Conservation (phyloP, 1,284 basidiomycete genomes). For the Peniophora sp. region DNA sequence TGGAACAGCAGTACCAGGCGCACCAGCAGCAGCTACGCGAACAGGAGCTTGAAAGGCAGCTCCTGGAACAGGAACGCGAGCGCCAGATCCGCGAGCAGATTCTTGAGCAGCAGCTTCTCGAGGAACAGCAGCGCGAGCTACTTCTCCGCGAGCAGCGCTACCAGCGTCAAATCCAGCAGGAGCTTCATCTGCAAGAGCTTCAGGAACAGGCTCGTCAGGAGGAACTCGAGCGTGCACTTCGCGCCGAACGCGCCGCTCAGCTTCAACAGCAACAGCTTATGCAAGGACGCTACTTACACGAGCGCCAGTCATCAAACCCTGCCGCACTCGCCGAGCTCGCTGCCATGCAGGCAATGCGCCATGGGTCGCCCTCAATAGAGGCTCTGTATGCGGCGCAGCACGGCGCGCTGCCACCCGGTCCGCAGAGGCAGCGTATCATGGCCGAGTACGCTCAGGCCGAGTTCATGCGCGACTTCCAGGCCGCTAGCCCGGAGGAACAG, state of each 20-base stretch:
- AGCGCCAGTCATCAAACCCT: slow-evolving; percentile 29
- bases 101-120: slow-evolving; percentile 48
- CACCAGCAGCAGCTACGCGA: slow-evolving; percentile 30
- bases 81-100: slow-evolving; percentile 29
- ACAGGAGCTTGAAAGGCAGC: slow-evolving; percentile 24
- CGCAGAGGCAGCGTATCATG: slow-evolving; percentile 43
- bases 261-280: slow-evolving; percentile 34
- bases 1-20: slow-evolving; percentile 51
- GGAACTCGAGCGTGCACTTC: slow-evolving; percentile 50
- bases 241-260: slow-evolving; percentile 39
- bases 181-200: slow-evolving; percentile 25
- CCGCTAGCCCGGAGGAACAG: slow-evolving; percentile 50
- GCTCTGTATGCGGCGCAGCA: slow-evolving; percentile 59
- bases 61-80: background rate
- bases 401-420: slow-evolving; percentile 66
- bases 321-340: slow-evolving; percentile 30
- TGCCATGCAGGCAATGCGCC: slow-evolving; percentile 35
- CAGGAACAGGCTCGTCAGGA: slow-evolving; percentile 52
- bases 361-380: slow-evolving; percentile 28
- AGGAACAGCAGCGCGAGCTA: slow-evolving; percentile 44
- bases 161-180: slow-evolving; percentile 26
- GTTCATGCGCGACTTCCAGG: slow-evolving; percentile 55
- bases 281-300: slow-evolving; percentile 23
- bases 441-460: slow-evolving; percentile 36
- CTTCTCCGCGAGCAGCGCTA: slow-evolving; percentile 18